Conservation (phyloP, 352 stramenopile genomes). For the Globisporangium alternatum region DNA sequence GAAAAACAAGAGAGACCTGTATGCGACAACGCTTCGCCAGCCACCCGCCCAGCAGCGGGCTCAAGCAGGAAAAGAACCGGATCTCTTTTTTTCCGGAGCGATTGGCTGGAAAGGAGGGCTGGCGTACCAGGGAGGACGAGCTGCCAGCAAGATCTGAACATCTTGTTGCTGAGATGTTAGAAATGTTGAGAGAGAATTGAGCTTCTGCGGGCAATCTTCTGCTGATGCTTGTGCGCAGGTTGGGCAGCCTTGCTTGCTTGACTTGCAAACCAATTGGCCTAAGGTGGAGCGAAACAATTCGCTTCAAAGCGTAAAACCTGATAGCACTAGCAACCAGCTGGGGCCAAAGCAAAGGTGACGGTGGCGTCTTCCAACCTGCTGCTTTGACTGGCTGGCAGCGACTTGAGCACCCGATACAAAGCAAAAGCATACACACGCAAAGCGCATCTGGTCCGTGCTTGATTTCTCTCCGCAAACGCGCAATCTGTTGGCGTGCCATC, state of each 20-base stretch:
- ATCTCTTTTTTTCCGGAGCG: slow-evolving; percentile 2
- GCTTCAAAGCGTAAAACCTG: background rate
- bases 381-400: slow-evolving; percentile 2
- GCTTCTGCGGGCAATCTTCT: too few species aligned
- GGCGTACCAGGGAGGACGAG: background rate
- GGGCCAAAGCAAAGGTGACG: background rate
- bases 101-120: background rate
- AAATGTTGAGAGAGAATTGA: too few species aligned
- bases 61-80: slow-evolving; percentile 1
- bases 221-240: too few species aligned
- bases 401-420: background rate
- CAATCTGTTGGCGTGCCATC: slow-evolving; percentile 3
- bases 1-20: background rate
- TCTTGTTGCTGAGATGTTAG: too few species aligned
- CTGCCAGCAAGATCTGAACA: too few species aligned
- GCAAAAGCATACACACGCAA: background rate
- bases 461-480: background rate
- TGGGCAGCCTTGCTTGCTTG: too few species aligned
- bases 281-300: too few species aligned
- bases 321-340: background rate
- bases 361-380: background rate
- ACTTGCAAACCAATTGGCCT: too few species aligned
- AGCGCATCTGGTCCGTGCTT: background rate
- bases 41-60: background rate
- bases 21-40: background rate